Percentiles rank a stretch among this genome's conserved stretches.
Evolutionary conservation across 345 rosid species (phyloP).

Genomic region (Lepidium didymum): DNA sequence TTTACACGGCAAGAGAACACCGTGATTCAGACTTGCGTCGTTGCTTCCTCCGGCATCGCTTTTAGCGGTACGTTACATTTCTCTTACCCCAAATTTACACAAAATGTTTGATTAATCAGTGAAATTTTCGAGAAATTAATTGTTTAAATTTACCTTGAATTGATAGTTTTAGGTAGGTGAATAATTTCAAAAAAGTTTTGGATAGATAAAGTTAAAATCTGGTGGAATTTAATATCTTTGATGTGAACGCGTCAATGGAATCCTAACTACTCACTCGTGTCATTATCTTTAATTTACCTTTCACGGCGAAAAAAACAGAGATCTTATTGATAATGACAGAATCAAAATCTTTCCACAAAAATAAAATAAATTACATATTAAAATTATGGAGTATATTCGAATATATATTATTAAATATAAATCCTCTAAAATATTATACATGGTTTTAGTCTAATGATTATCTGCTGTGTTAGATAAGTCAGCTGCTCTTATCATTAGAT

Average conservation of each 20-base stretch:
- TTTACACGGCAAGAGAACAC: slow-evolving; percentile 82
- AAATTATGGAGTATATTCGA: no score
- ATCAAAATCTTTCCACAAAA: not conserved
- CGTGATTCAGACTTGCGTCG: slow-evolving; percentile 81
- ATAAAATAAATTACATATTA: not conserved
- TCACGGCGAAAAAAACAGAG: not conserved
- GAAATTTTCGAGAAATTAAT: not conserved
- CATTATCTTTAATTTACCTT: not conserved
- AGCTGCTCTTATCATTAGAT: not conserved
- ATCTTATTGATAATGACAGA: slow-evolving; percentile 4
- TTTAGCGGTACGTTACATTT: slow-evolving; percentile 48
- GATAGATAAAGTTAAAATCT: not conserved
- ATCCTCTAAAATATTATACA: not conserved
- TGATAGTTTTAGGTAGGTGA: not conserved
- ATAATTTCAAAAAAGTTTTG: not conserved
- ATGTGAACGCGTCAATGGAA: not conserved
- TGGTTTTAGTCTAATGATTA: not conserved
- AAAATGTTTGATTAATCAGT: no score
- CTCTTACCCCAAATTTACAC: not conserved
- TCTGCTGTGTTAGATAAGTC: not conserved
- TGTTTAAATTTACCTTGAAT: no score
- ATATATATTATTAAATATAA: not conserved
- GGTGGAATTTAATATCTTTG: not conserved
- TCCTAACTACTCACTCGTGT: not conserved
- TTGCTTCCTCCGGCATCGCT: slow-evolving; percentile 79